Conservation (phyloP, 2,329 filamentous ascomycete genomes). For the Coniochaeta prunicola region DNA sequence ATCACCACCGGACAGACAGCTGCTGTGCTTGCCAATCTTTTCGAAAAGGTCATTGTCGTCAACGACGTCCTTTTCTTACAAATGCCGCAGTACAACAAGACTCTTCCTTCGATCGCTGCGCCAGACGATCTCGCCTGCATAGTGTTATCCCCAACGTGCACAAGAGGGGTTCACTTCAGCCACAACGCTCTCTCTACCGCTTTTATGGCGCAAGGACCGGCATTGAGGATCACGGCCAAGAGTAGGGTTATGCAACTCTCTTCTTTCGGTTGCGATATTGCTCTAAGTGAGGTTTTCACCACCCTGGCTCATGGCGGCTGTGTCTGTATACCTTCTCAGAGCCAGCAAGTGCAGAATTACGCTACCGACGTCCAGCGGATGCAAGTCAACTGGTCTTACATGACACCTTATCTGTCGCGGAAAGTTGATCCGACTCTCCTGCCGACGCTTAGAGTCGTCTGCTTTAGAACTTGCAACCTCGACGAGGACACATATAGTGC, state of each 20-base stretch:
- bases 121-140: conserved; percentile 49
- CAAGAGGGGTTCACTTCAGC: conserved; percentile 55
- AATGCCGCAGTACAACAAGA: conserved; percentile 13
- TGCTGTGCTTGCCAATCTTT: conserved; percentile 29
- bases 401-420: conserved; percentile 52
- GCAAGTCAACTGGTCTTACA: conserved; percentile 43
- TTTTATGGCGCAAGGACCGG: conserved; percentile 41
- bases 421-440: conserved; percentile 29
- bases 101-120: conserved; percentile 17
- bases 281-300: conserved; percentile 45
- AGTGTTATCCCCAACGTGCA: conserved; percentile 51
- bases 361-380: conserved; percentile 40
- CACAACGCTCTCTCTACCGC: conserved; percentile 51
- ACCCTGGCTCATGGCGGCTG: conserved; percentile 50
- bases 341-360: conserved; percentile 42
- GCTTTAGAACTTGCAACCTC: conserved; percentile 41
- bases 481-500: conserved; percentile 40
- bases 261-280: conserved; percentile 47
- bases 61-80: conserved; percentile 11
- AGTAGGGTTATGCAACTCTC: conserved; percentile 55
- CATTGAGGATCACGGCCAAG: conserved; percentile 37
- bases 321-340: conserved; percentile 47
- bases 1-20: conserved; percentile 35
- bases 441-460: conserved; percentile 31
- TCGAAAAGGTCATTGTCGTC: conserved; percentile 29